Evolutionary conservation across 345 rosid genomes (phyloP), one percentile per base, ranked within the genome.

Genomic region (Salix dunnii): DNA sequence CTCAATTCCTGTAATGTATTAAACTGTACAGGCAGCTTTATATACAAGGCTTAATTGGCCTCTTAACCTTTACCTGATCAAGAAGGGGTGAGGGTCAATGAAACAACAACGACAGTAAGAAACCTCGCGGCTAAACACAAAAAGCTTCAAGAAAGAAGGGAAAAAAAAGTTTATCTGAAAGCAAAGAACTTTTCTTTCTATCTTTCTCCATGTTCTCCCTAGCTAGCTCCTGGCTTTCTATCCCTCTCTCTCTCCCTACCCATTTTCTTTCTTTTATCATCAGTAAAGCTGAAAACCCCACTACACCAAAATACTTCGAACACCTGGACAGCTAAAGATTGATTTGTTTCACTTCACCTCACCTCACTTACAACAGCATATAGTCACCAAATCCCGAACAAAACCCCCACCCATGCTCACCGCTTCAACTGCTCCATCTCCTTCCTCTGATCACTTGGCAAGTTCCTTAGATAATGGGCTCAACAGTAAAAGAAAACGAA

Each of bases 151-250:
- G 69, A 74, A 80, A 79, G 75, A 38, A 64, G 68, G 74, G 79
- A 84, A 84, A 90, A 80, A 77, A 84, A 90, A 88, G 91, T 85
- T 87, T 84, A 85, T 84, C 71, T 88, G 92, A 88, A 91, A 91
- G 92, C 92, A 83, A 68, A 84, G 74, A 82, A 83, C 90, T 82
- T 90, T 88, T 84, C 71, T 76, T 73, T 78, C 70, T 70, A 25
- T 35, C 36, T 35, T 18, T 21, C 46, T 60, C 68, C 58, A 46
- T 71, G 43, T 53, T 31, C 28, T n/a, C 49, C 68, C 20, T 2
- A 40, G 43, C 43, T 10, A 40, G 43, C 43, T 46, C 55, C 40
- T 60, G 17, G 2, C 42, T 67, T 13, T 68, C 55, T 71, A 9
- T 30, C 66, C 71, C 51, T 70, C 78, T 79, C 75, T 77, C 79